Evolutionary conservation across 768 basidiomycete species (phyloP).

Genomic region (Russula abietina): DNA sequence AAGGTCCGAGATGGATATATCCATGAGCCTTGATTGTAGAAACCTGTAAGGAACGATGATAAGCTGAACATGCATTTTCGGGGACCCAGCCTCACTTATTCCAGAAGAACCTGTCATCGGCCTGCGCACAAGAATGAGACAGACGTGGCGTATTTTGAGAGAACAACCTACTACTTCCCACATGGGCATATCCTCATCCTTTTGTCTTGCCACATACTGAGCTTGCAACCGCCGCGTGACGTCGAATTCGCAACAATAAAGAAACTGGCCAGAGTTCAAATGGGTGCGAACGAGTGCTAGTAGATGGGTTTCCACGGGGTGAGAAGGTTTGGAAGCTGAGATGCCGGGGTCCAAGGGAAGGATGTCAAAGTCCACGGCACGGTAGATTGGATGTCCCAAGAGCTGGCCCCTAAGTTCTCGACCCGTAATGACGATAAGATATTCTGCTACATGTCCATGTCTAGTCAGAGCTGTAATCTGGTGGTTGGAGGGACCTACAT

Average conservation of each 20-base stretch:
- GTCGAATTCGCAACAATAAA: conserved; percentile 90
- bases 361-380: conserved; percentile 85
- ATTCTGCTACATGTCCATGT: conserved; percentile 62
- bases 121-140: conserved; percentile 38
- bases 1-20: conserved; percentile 42
- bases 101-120: conserved; percentile 98
- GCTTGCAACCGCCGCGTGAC: conserved; percentile 81
- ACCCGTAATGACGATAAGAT: conserved; percentile 81
- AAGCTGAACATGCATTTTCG: conserved; percentile 4
- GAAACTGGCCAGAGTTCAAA: conserved; percentile 68
- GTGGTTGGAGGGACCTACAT: conserved; percentile 40
- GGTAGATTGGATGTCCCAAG: conserved; percentile 82
- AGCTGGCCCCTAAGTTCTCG: conserved; percentile 72
- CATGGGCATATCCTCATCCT: conserved; percentile 48
- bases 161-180: conserved; percentile 66
- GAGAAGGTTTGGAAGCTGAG: conserved; percentile 60
- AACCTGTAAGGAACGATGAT: conserved; percentile 33
- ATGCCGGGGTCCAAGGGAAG: conserved; percentile 76
- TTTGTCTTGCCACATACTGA: conserved; percentile 58
- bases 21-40: conserved; percentile 58
- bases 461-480: not conserved
- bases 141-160: not conserved
- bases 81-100: conserved; percentile 53
- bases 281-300: conserved; percentile 83
- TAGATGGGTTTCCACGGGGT: conserved; percentile 84